Base-by-base conservation (phyloP, 2,329 filamentous ascomycete genomes). In the Ilyonectria destructans region DNA sequence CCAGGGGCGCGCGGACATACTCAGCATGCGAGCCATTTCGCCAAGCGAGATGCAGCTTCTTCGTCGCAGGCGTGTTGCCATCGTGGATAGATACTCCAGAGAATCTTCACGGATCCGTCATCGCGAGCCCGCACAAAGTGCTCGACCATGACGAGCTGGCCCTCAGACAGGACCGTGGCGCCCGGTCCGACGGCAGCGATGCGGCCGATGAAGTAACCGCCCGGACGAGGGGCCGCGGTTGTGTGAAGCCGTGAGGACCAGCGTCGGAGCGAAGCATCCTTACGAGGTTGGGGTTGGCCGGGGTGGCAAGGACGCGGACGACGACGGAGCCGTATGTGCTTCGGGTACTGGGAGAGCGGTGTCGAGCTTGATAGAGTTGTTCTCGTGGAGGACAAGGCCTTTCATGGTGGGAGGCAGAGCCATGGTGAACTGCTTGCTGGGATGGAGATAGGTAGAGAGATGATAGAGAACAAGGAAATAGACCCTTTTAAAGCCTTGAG, bases 91-190 rank as follows among this genome's bases (percentile, higher is more conserved):
- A 79, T 65, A 1, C 77, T 75, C 59, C 77, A 70, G n/a, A 82
- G 74, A 46, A 81, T 73, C 46, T 72, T 69, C 29, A 74, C 68
- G 5, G 57, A 52, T 4, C 74, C 71, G 57, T 82, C 76, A 21
- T 83, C 80, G 17, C 77, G 74, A 6, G 75, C 78, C 10, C 69
- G 70, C 17, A 81, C 61, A 56, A 78, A 77, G 8, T 71, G 51
- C 46, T 83, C 80, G 49, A 81, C 58, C 17, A 74, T 70, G 15
- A 82, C 77, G 21, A 82, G 78, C 65, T 82, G 77, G 33, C 78
- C 80, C 37, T 75, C 71, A 31, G 73, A 66, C n/a, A 81, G 68
- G n/a, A 72, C 69, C 6, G 77, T 75, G 6, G 78, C 73, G 59
- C 83, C 80, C 1, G 75, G 70, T 2, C 80, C 80, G n/a, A 78